Evolutionary conservation across 1,284 basidiomycete genomes (phyloP), one percentile per base, ranked within the genome.

Genomic region (Fomitopsis palustris): DNA sequence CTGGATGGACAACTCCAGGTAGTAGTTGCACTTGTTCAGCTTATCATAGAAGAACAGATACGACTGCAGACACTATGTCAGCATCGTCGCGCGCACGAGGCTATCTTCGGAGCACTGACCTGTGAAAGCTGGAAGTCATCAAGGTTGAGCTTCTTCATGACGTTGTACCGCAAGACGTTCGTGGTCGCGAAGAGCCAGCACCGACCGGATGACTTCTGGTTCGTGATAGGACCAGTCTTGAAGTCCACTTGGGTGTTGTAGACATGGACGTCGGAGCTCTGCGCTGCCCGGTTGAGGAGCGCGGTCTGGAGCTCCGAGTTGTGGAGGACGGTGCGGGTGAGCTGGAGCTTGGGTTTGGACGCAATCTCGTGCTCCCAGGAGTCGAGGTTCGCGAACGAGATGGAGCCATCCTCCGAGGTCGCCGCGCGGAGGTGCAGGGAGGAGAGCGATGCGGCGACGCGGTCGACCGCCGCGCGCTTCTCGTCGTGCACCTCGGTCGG

Each of bases 41-140:
- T 96, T 96, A 76, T 96, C 94, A 80, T 89, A 96, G 81, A 96
- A 95, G 81, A 93, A 95, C 19, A 95, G 80, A 75, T 96, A 96
- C 4, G 86, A 85, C 88, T 92, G 55, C 57, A 41, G 57, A 41
- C 53, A 43, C 53, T 19, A 33, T 21, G 7, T 37, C 23, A 33
- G n/a, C 19, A 23, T 16, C 19, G 31, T 8, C 9, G 10, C 38
- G 35, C 31, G 55, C 17, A 19, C 2, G 8, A 39, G 7, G 27
- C 21, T 21, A 9, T 52, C 7, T 54, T 45, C 35, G 3, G 2
- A 27, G 7, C 27, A 41, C 49, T 8, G 54, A 85, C 87, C 80
- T 96, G 95, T 14, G 92, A 94, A 27, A 96, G 84, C 76, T 97
- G 86, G 74, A 97, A 96, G 53, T 95, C 90, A 60, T 83, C 85